Evolutionary conservation across 2,329 filamentous ascomycete genomes (phyloP).

Genomic region (Lecanicillium sp.): DNA sequence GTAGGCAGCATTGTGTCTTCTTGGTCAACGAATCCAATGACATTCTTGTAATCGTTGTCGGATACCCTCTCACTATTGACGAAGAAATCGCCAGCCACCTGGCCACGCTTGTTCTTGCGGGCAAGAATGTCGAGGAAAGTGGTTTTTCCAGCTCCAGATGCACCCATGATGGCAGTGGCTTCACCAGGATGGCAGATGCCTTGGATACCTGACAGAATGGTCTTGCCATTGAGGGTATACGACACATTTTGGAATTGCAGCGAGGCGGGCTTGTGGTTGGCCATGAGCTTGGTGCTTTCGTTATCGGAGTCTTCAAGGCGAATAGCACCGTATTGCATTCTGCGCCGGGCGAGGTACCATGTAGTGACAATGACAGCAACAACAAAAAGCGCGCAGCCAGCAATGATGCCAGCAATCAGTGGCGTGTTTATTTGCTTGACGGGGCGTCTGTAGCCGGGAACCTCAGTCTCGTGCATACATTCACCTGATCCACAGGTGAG

Average conservation of each 20-base stretch:
- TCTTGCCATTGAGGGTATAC: constrained; percentile 81
- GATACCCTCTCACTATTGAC: constrained; percentile 88
- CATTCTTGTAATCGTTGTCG: constrained; percentile 80
- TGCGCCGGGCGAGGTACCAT: constrained; percentile 83
- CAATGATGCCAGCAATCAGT: constrained; percentile 89
- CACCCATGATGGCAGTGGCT: constrained; percentile 95
- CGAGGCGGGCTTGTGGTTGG: constrained; percentile 84
- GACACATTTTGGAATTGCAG: constrained; percentile 83
- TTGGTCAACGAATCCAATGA: constrained; percentile 96
- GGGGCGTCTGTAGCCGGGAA: constrained; percentile 75
- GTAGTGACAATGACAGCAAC: constrained; percentile 77
- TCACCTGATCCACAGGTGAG: constrained; percentile 80
- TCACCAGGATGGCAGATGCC: constrained; percentile 93
- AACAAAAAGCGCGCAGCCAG: constrained; percentile 76
- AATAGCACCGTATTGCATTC: constrained; percentile 64
- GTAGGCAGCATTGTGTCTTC: constrained; percentile 96
- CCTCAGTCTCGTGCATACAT: constrained; percentile 86
- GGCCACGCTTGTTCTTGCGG: constrained; percentile 90
- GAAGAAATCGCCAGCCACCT: constrained; percentile 72
- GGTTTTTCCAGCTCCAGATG: constrained; percentile 94
- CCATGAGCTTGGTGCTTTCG: constrained; percentile 78
- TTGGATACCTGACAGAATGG: constrained; percentile 73
- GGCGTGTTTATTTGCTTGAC: constrained; percentile 39
- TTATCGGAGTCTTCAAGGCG: constrained; percentile 85
- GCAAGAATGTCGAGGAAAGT: constrained; percentile 95